Base-by-base conservation (phyloP, 2,329 filamentous ascomycete species). In the Didymella segeticola region DNA sequence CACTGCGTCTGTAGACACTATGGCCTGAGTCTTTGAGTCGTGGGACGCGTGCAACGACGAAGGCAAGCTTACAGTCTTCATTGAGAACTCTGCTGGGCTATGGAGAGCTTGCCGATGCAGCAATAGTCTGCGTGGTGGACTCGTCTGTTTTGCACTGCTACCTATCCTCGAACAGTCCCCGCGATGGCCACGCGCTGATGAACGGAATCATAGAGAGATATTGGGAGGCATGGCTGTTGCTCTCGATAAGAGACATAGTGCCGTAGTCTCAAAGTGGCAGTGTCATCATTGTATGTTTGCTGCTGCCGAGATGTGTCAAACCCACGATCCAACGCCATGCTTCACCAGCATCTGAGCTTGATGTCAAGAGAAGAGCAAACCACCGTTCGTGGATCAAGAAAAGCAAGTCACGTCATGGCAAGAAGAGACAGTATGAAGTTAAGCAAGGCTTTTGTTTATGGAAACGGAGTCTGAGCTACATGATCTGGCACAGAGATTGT, bases 401-500 rank as follows among this genome's bases (percentile, higher is more conserved):
- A 8, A 8, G 22, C 33, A 48, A 50, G 30, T 59, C 47, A 49
- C n/a, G n/a, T 43, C n/a, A 52, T 33, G 45, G 30, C 56, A 29
- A 29, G 48, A 39, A 43, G 51, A 22, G 37, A 43, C 48, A 27
- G 8, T 22, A 36, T 10, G 23, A 47, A 56, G 26, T 38, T 52
- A 58, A 64, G 57, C 57, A 62, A 61, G 33, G 51, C 57, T 62
- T 56, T 55, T 49, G 14, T 19, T 25, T 57, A 52, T 49, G 22
- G 51, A 52, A 56, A 49, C 31, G 27, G 55, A 45, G 47, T 52
- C 53, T 37, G 48, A 47, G 37, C 34, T 57, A 57, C 47, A 53
- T 50, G 45, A 56, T 52, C 34, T 47, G 43, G 50, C 47, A 60
- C 62, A 60, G 59, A 67, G 45, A 60, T 57, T 56, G 31, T 58